Conservation (phyloP, 23 red algal genomes). For the Gracilaria caudata region DNA sequence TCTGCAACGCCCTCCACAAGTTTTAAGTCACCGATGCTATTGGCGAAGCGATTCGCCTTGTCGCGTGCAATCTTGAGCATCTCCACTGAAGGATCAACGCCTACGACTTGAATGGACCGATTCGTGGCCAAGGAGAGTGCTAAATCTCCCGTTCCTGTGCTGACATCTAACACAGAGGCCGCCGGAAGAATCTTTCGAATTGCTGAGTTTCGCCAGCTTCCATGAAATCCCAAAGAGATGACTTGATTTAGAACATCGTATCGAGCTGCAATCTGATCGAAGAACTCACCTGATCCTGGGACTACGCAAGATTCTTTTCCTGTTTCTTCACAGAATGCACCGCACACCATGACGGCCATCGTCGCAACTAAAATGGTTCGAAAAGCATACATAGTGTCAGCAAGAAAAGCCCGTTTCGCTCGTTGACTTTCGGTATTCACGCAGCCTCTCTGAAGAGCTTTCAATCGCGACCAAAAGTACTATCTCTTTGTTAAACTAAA, state of each 20-base stretch:
- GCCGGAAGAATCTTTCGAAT: conserved; percentile 46
- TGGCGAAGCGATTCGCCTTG: not conserved
- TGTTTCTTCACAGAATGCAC: not conserved
- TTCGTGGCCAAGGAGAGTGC: conserved; percentile 56
- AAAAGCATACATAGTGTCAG: not conserved
- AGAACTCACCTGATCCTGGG: conserved; percentile 83
- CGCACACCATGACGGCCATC: not conserved
- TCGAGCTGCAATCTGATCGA: conserved; percentile 80
- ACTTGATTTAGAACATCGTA: conserved; percentile 91
- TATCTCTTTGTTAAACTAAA: not conserved
- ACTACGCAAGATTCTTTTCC: not conserved
- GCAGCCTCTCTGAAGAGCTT: not conserved
- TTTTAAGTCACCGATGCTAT: conserved; percentile 5
- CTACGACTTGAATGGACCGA: conserved; percentile 56
- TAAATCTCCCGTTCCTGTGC: conserved; percentile 91
- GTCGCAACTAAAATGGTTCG: not conserved
- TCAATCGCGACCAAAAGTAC: not conserved
- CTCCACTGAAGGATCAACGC: conserved; percentile 76
- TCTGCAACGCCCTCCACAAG: conserved; percentile 67
- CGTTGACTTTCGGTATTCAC: too few relatives aligned
- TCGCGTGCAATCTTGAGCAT: conserved; percentile 69
- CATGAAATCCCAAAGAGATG: conserved; percentile 81
- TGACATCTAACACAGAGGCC: conserved; percentile 74
- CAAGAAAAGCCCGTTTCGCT: not conserved
- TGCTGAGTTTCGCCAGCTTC: conserved; percentile 42